Percentiles rank a stretch among this genome's conserved stretches.
These are phyloP conservation scores for Diaporthe vexans DNA, from an alignment of 2,329 filamentous ascomycete species.

Conservation along the genomic window DNA sequence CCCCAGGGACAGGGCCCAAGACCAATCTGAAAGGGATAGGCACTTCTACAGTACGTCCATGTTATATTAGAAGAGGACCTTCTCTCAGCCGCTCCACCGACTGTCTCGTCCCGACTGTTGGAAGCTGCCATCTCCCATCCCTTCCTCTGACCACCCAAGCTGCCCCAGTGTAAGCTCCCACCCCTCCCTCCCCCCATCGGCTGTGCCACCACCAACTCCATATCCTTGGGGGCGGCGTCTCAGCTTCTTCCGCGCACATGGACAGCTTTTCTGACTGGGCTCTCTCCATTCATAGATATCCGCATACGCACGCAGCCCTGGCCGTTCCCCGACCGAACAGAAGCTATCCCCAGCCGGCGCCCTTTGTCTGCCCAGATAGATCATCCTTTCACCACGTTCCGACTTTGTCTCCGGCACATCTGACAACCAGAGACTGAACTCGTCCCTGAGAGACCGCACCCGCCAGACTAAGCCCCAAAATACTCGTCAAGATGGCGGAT, in stretches of 20 bases:
- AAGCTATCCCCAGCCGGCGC: slow-evolving; percentile 1
- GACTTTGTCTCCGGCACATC: slow-evolving; percentile 15
- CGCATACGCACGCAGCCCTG: slow-evolving; percentile 7
- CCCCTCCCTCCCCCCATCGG: slow-evolving; percentile 5
- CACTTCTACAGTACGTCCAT: neutral
- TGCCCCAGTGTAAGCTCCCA: slow-evolving; percentile 22
- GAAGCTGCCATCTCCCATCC: slow-evolving; percentile 12
- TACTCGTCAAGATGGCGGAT: slow-evolving; percentile 50
- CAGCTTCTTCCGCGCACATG: neutral
- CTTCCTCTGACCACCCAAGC: slow-evolving; percentile 15
- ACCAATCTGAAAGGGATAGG: slow-evolving; percentile 3
- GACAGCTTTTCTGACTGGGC: slow-evolving; percentile 23
- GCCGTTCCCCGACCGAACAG: slow-evolving; percentile 8
- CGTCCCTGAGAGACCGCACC: neutral
- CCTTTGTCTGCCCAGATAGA: slow-evolving; percentile 33
- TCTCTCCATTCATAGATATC: slow-evolving; percentile 4
- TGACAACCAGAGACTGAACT: neutral
- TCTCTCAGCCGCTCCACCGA: slow-evolving; percentile 26
- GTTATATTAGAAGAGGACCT: slow-evolving; percentile 31
- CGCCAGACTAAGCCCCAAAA: neutral
- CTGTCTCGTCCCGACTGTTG: neutral
- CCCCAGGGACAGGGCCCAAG: neutral
- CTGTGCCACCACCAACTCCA: neutral
- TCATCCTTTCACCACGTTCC: slow-evolving; percentile 22
- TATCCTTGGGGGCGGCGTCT: slow-evolving; percentile 8